Percentiles rank a stretch among this genome's conserved stretches.
Evolutionary conservation across 345 rosid genomes (phyloP).

Genomic region (Excoecaria agallocha): DNA sequence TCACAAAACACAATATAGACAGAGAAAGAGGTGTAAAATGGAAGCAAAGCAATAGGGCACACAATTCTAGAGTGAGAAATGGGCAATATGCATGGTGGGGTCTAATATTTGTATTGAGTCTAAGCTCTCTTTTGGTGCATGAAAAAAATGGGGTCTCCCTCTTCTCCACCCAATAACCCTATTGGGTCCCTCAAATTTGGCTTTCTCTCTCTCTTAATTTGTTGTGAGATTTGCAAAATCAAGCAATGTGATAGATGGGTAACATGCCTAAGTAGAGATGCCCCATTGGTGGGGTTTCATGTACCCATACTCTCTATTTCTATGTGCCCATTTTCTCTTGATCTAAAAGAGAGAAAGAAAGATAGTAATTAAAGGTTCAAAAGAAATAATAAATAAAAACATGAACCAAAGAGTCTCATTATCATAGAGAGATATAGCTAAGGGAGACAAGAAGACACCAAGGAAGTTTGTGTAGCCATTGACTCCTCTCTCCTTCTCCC

Average conservation of each 20-base stretch:
- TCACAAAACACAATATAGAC: constrained; percentile 7
- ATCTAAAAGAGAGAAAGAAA: constrained; percentile 5
- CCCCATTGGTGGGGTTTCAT: constrained; percentile 28
- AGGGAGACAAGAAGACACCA: constrained; percentile 60
- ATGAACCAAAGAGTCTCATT: constrained; percentile 6
- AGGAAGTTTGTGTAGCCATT: constrained; percentile 45
- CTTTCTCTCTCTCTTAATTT: not conserved
- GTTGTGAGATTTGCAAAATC: constrained; percentile 30
- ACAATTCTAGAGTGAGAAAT: constrained; percentile 38
- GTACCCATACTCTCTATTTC: constrained; percentile 14
- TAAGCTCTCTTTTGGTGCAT: constrained; percentile 42
- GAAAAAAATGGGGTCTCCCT: constrained; percentile 39
- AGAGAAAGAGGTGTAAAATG: constrained; percentile 44
- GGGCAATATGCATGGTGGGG: constrained; percentile 33
- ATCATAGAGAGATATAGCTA: constrained; percentile 12
- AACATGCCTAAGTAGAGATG: constrained; percentile 26
- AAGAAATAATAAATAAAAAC: not conserved
- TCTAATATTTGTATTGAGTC: not conserved
- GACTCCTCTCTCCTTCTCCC: constrained; percentile 38
- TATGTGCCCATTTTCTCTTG: constrained; percentile 1
- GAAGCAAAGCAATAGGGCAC: constrained; percentile 53
- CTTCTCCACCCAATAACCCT: constrained; percentile 16
- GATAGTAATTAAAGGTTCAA: not conserved
- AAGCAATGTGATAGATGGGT: constrained; percentile 31
- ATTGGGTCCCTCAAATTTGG: constrained; percentile 25